Conservation (phyloP, 2,329 filamentous ascomycete species). For the Madurella fahalii region DNA sequence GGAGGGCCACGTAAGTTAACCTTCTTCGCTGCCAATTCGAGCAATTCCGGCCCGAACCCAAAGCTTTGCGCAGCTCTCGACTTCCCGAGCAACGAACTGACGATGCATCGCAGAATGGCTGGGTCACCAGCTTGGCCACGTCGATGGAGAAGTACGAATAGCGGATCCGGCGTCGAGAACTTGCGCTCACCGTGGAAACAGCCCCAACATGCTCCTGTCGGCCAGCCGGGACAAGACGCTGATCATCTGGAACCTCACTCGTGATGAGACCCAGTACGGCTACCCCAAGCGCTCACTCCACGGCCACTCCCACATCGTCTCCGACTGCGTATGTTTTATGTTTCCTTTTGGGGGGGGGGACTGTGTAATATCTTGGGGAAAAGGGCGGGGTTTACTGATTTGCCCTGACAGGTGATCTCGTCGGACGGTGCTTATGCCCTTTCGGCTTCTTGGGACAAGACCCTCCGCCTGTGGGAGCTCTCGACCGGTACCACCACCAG, state of each 20-base stretch:
- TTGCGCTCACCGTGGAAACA: conserved; percentile 33
- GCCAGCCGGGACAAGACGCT: conserved; percentile 96
- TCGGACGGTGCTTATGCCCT: conserved; percentile 99
- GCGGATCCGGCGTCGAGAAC: conserved; percentile 19
- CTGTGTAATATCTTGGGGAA: conserved; percentile 4
- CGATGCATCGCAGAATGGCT: conserved; percentile 65
- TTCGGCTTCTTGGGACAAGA: conserved; percentile 99
- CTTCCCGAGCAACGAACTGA: conserved; percentile 25
- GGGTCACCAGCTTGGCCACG: conserved; percentile 97
- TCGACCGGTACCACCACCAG: conserved; percentile 95
- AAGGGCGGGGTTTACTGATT: conserved; percentile 35
- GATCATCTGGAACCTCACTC: conserved; percentile 99
- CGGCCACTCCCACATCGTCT: conserved; percentile 99
- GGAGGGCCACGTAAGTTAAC: conserved; percentile 79
- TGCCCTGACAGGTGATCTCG: conserved; percentile 77
- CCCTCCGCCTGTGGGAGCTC: conserved; percentile 98
- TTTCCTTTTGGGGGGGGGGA: conserved; percentile 3
- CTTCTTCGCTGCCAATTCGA: conserved; percentile 21
- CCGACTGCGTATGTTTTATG: conserved; percentile 84
- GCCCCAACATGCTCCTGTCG: conserved; percentile 99
- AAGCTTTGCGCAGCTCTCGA: neutral
- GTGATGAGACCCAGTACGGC: conserved; percentile 95
- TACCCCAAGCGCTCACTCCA: conserved; percentile 99
- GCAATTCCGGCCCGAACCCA: conserved; percentile 22
- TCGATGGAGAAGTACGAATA: conserved; percentile 91